Percentiles rank a stretch among this genome's conserved stretches.
phyloP scores from a whole-genome alignment of 306 rosid genomes.

The Vigna nakashimae region DNA sequence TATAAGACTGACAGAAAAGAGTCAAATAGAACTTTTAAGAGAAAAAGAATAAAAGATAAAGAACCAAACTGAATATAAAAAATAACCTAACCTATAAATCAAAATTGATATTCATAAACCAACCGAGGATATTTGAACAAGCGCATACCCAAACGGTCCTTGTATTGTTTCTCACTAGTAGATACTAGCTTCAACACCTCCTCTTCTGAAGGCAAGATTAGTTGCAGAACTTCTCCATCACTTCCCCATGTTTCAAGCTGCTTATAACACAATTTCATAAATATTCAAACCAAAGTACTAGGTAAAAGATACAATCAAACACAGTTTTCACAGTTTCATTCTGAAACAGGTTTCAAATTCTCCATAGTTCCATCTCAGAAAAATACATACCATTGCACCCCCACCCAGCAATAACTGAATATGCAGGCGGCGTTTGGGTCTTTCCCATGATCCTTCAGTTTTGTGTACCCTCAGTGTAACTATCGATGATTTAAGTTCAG shows the following conservation, averaged over 20 bases:
- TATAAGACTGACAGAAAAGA: too few relatives aligned
- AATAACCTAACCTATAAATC: too few relatives aligned
- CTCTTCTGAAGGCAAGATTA: slow-evolving; percentile 72
- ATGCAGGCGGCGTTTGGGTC: slow-evolving; percentile 78
- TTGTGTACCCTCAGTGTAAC: slow-evolving; percentile 68
- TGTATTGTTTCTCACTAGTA: slow-evolving; percentile 62
- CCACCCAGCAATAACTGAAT: slow-evolving; percentile 84
- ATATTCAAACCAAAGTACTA: slow-evolving; percentile 23
- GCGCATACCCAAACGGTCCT: slow-evolving; percentile 61
- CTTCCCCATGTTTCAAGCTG: slow-evolving; percentile 83
- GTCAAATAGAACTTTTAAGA: too few relatives aligned
- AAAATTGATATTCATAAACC: slow-evolving; percentile 8
- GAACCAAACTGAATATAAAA: too few relatives aligned
- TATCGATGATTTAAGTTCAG: slow-evolving; percentile 67
- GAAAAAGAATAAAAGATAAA: too few relatives aligned
- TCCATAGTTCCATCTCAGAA: slow-evolving; percentile 32
- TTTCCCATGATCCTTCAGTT: slow-evolving; percentile 84
- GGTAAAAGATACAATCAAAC: slow-evolving; percentile 19
- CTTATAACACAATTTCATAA: slow-evolving; percentile 33
- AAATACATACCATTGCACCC: slow-evolving; percentile 76
- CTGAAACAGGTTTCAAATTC: slow-evolving; percentile 28
- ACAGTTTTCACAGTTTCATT: slow-evolving; percentile 33
- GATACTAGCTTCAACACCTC: slow-evolving; percentile 71
- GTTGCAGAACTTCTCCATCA: slow-evolving; percentile 83
- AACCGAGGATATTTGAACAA: slow-evolving; percentile 26